Evolutionary conservation across 495 filamentous ascomycete species (phyloP).

Genomic region (Symbiotaphrina buchneri): DNA sequence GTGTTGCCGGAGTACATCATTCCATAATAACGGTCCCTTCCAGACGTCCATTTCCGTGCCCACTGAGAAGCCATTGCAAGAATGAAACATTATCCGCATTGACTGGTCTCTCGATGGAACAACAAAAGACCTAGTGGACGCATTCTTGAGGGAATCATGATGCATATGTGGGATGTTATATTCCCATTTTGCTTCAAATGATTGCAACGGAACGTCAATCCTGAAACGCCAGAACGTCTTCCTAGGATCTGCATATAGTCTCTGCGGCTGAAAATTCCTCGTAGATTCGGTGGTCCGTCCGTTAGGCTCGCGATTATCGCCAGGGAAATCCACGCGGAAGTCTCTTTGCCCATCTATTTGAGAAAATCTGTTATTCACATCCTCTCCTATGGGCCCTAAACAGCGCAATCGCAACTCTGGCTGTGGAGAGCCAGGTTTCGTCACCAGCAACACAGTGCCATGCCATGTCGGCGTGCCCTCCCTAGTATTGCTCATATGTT

Average conservation of each 20-base stretch:
- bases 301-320: neutral
- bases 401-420: slow-evolving; percentile 26
- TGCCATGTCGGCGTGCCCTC: slow-evolving; percentile 34
- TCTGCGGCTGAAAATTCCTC: too few species aligned
- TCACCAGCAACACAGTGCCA: slow-evolving; percentile 67
- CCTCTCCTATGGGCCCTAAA: slow-evolving; percentile 12
- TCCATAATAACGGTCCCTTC: slow-evolving; percentile 71
- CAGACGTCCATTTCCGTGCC: slow-evolving; percentile 74
- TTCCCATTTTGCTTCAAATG: slow-evolving; percentile 31
- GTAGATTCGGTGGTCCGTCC: neutral
- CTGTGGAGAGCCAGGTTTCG: slow-evolving; percentile 32
- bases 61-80: slow-evolving; percentile 89
- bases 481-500: slow-evolving; percentile 46
- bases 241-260: slow-evolving; percentile 55
- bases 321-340: too few species aligned
- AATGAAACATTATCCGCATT: slow-evolving; percentile 92
- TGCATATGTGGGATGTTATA: slow-evolving; percentile 29
- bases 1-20: slow-evolving; percentile 59
- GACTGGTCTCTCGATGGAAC: slow-evolving; percentile 59
- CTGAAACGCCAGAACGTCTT: slow-evolving; percentile 72
- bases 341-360: too few species aligned
- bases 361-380: slow-evolving; percentile 7
- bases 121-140: slow-evolving; percentile 28
- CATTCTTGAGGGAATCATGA: slow-evolving; percentile 20
- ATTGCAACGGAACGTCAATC: slow-evolving; percentile 31